phyloP scores from a whole-genome alignment of 2,329 filamentous ascomycete genomes.

The Fusarium succisae region DNA sequence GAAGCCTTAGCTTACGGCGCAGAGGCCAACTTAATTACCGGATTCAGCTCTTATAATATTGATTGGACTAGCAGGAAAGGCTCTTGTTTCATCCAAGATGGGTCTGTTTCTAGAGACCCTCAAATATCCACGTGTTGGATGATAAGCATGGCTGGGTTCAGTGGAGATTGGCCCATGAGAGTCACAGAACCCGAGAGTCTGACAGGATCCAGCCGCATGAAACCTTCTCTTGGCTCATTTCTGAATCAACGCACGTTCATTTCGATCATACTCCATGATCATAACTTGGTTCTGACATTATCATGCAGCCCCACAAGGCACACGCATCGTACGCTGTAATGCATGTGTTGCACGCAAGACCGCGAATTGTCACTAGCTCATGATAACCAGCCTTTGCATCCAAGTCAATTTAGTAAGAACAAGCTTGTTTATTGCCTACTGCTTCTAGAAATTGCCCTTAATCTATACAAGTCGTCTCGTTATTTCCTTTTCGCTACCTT shows the following conservation, averaged over 20 bases:
- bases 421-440: neutral
- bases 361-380: neutral
- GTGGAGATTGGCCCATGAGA: neutral
- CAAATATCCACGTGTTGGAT: fast-evolving
- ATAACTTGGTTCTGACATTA: fast-evolving
- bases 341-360: neutral
- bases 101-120: too few relatives aligned
- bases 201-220: neutral
- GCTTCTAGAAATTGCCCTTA: fast-evolving
- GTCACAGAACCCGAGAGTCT: neutral
- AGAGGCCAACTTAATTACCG: neutral
- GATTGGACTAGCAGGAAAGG: neutral
- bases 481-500: neutral
- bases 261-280: too few relatives aligned
- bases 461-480: fast-evolving
- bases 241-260: too few relatives aligned
- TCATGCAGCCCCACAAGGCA: neutral
- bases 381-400: too few relatives aligned
- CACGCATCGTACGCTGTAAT: too few relatives aligned
- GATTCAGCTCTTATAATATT: neutral
- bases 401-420: neutral
- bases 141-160: neutral
- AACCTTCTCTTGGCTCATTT: neutral
- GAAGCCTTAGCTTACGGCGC: neutral
- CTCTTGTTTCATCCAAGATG: neutral